Evolutionary conservation across 208 protist species (phyloP).

Genomic region (Jaenimonas drosophilae): DNA sequence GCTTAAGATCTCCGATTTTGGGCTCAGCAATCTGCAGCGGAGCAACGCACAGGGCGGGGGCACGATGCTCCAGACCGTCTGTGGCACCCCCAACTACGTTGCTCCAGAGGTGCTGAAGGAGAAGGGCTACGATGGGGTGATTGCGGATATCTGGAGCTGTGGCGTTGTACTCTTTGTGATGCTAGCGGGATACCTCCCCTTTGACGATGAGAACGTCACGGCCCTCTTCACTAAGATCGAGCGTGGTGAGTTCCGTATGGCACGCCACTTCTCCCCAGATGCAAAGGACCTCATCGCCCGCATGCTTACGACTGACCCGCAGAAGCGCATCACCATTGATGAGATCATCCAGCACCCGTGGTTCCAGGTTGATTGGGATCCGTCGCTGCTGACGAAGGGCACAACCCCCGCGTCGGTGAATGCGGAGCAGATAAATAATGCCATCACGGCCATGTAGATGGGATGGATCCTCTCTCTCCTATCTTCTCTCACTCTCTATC

Average conservation of each 20-base stretch:
- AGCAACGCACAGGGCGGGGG: conserved; percentile 23
- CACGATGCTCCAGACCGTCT: conserved; percentile 79
- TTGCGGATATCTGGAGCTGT: conserved; percentile 94
- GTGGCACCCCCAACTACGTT: conserved; percentile 86
- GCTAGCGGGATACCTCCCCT: conserved; percentile 87
- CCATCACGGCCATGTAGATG: conserved; percentile 27
- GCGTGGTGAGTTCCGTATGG: conserved; percentile 76
- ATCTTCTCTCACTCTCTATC: conserved; percentile 1
- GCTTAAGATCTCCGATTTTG: conserved; percentile 90
- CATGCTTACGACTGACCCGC: conserved; percentile 81
- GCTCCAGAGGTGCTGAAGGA: conserved; percentile 90
- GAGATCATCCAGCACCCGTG: conserved; percentile 82
- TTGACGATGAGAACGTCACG: conserved; percentile 87
- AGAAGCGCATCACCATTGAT: conserved; percentile 70
- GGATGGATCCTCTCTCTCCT: conserved; percentile 11
- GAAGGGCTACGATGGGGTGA: conserved; percentile 83
- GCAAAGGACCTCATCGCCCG: conserved; percentile 53
- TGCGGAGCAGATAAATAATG: conserved; percentile 17
- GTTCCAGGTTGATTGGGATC: conserved; percentile 74
- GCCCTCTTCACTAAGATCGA: conserved; percentile 90
- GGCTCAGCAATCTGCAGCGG: conserved; percentile 73
- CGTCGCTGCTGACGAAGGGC: conserved; percentile 14
- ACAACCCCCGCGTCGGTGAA: conserved; percentile 5
- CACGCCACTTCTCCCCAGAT: conserved; percentile 50
- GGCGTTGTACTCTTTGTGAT: conserved; percentile 94